A percentile compares a stretch with the other conserved stretches of the same genome.
Evolutionary conservation across 495 filamentous ascomycete genomes (phyloP).

Genomic region (Penicillium steckii): DNA sequence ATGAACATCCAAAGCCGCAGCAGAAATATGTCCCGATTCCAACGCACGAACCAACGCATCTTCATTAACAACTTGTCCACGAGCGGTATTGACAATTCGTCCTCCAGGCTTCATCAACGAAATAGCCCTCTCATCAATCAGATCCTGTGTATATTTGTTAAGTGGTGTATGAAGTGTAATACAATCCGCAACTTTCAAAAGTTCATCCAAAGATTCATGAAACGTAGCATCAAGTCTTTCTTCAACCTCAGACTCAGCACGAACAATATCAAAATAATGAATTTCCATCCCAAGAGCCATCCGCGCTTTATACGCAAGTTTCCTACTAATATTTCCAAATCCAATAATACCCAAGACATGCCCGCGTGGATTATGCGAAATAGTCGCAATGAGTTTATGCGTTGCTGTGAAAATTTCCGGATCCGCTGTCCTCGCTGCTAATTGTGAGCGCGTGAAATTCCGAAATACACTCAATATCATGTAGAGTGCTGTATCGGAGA

Average conservation of each 20-base stretch:
- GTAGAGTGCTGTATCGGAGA: conserved; percentile 60
- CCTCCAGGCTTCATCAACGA: conserved; percentile 49
- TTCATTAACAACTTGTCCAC: conserved; percentile 64
- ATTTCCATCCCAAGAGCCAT: conserved; percentile 62
- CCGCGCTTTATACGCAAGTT: conserved; percentile 56
- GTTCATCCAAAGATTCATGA: conserved; percentile 45
- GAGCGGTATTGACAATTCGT: conserved; percentile 65
- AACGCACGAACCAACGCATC: conserved; percentile 63
- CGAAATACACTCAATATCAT: conserved; percentile 64
- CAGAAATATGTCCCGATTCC: conserved; percentile 45
- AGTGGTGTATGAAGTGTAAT: conserved; percentile 61
- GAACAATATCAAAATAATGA: conserved; percentile 59
- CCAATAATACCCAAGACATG: conserved; percentile 55
- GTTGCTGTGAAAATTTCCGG: conserved; percentile 44
- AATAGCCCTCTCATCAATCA: conserved; percentile 50
- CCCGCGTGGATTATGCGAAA: conserved; percentile 45
- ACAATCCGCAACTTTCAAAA: conserved; percentile 57
- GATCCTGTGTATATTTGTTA: conserved; percentile 22
- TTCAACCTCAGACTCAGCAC: conserved; percentile 36
- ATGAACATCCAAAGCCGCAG: conserved; percentile 66
- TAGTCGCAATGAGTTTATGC: conserved; percentile 48
- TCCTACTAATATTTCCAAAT: conserved; percentile 62
- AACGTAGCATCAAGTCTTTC: conserved; percentile 38
- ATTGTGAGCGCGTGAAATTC: conserved; percentile 54
- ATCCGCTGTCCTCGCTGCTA: conserved; percentile 29